These are phyloP conservation scores for Dryas integrifolia DNA, from an alignment of 331 rosid genomes.

Conservation along the genomic window DNA sequence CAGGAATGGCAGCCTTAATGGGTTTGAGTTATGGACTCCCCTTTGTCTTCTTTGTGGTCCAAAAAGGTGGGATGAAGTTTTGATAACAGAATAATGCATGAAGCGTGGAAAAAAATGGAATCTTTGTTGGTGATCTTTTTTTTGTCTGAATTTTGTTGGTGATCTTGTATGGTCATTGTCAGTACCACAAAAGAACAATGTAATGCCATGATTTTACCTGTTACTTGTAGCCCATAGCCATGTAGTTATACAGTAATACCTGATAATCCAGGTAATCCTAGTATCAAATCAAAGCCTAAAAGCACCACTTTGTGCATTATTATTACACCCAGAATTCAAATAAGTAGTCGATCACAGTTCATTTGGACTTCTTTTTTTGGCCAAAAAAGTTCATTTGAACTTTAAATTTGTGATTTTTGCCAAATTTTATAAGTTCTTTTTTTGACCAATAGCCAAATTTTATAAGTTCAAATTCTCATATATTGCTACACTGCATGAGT, in stretches of 20 bases:
- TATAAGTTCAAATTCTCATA: background rate
- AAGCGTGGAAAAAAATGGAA: constrained; percentile 14
- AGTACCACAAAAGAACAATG: background rate
- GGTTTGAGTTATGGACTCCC: constrained; percentile 53
- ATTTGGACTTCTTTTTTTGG: too few species aligned
- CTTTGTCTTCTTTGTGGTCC: constrained; percentile 46
- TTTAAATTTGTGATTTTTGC: too few species aligned
- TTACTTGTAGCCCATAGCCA: background rate
- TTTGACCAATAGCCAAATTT: too few species aligned
- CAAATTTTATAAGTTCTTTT: background rate
- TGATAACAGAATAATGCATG: background rate
- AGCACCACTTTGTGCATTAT: background rate
- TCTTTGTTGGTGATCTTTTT: background rate
- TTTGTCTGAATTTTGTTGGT: background rate
- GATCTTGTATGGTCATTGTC: background rate
- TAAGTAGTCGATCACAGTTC: too few species aligned
- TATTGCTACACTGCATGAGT: background rate
- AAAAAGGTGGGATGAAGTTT: constrained; percentile 44
- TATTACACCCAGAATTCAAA: too few species aligned
- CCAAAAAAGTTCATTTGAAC: too few species aligned
- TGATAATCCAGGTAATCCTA: background rate
- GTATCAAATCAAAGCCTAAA: background rate
- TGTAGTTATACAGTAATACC: background rate
- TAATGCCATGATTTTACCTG: background rate
- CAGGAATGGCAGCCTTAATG: constrained; percentile 59